Evolutionary conservation across 2,329 filamentous ascomycete species (phyloP), one percentile per base, ranked within the genome.

Genomic region (Trichoderma brevicompactum): DNA sequence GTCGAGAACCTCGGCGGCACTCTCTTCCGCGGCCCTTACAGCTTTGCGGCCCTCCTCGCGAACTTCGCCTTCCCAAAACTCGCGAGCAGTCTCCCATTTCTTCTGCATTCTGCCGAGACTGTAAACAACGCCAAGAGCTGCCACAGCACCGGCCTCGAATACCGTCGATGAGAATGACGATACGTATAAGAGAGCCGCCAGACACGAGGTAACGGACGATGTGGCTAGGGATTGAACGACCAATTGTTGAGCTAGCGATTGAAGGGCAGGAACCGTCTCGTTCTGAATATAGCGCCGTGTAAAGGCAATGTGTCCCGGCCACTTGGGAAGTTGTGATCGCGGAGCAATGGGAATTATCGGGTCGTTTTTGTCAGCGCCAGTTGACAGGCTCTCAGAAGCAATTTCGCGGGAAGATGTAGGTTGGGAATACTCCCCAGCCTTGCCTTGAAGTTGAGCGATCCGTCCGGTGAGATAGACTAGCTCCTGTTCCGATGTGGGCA

Each of bases 381-480:
- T 10, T 28, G 43, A 7, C 9, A 12, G 7, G 8, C 55, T 10
- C 6, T 48, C 65, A 15, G 49, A 23, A 17, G 36, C 34, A 5
- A 3, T 68, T 67, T 28, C 58, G 62, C 3, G 63, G 7, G 69
- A 66, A 2, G 73, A 76, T 3, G 66, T 59, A 1, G 79, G 79
- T 50, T 81, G 79, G 0, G 75, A 66, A 53, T 80, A 81, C 1
- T 65, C 63, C 2, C 72, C 72, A 10, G 66, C 68, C 6, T 60
- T 60, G 34, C 75, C 73, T 17, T 74, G 74, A 2, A 78, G 75
- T 67, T 82, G 88, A 17, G 86, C 83, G 70, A 96, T 88, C 54
- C 89, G 86, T 1, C 94, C 94, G 7, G 91, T 86, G 2, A 97
- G 84, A 77, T 90, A 96, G 53, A 97, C 89, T n/a, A 92, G 85